Evolutionary conservation across 192 early-diverging fungal genomes (phyloP).

Genomic region (Coemansia sp.): DNA sequence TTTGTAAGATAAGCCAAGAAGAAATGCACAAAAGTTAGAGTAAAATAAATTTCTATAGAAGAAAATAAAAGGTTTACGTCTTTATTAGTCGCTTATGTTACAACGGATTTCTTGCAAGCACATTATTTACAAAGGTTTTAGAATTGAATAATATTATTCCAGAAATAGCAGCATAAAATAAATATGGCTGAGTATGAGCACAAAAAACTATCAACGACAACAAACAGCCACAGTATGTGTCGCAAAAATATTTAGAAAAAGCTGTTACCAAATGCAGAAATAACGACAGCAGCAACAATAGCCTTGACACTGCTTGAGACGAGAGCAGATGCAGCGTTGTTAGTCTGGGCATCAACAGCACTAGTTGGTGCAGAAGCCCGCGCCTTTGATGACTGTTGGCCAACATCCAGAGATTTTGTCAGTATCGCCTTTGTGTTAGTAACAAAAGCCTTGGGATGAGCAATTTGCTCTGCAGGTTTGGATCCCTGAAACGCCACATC

Average conservation of each 20-base stretch:
- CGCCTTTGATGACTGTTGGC: conserved; percentile 5
- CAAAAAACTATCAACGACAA: background rate
- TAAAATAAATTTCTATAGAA: background rate
- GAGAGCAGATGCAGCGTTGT: conserved; percentile 2
- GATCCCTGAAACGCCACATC: conserved; percentile 3
- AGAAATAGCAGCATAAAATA: background rate
- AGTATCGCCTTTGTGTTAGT: background rate
- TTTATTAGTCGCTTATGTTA: background rate
- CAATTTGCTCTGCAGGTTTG: background rate
- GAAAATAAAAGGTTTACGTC: background rate
- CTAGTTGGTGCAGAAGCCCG: conserved; percentile 1
- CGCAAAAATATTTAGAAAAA: background rate
- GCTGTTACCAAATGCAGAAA: background rate
- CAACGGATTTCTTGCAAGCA: too few species aligned
- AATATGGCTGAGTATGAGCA: background rate
- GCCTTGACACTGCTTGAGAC: conserved; percentile 1
- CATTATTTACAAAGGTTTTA: background rate
- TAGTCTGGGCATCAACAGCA: conserved; percentile 2
- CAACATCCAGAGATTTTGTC: conserved; percentile 6
- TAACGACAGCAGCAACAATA: background rate
- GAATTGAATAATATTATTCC: background rate
- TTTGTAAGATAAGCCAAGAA: background rate
- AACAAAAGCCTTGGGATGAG: background rate
- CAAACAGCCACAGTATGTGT: background rate
- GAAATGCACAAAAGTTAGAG: background rate